Conservation (phyloP, 202 grass and related monocot genomes). For the Digitaria exilis region DNA sequence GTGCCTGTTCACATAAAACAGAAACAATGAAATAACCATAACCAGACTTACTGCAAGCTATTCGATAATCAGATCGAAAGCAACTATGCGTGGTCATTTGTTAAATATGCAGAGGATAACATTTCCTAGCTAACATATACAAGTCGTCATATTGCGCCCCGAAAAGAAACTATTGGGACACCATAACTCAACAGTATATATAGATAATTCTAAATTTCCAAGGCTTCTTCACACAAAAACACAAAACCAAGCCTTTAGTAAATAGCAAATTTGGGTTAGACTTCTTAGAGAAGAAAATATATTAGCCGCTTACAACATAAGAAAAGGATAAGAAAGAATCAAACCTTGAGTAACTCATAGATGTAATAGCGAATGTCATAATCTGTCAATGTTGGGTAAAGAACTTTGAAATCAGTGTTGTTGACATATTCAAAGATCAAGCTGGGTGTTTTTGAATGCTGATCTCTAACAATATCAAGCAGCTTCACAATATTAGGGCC, state of each 20-base stretch:
- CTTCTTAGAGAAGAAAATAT: not conserved
- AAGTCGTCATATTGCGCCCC: not conserved
- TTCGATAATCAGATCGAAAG: not conserved
- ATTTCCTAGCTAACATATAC: conserved; percentile 7
- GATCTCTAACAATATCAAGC: conserved; percentile 92
- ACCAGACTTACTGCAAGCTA: not conserved
- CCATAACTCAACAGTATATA: not conserved
- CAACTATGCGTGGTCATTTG: not conserved
- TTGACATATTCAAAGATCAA: conserved; percentile 98
- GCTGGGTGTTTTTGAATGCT: conserved; percentile 94
- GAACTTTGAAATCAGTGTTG: conserved; percentile 94
- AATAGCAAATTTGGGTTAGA: not conserved
- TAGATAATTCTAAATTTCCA: not conserved
- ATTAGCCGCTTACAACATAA: conserved; percentile 13
- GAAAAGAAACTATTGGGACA: not conserved
- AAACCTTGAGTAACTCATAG: conserved; percentile 93
- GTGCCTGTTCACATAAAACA: conserved; percentile 49
- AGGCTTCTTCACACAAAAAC: not conserved
- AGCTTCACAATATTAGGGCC: conserved; percentile 94
- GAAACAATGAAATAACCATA: conserved; percentile 14
- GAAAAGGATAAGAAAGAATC: not conserved
- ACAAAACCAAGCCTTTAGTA: not conserved
- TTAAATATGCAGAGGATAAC: not conserved
- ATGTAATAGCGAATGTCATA: conserved; percentile 98
- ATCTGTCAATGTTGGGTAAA: conserved; percentile 93